phyloP scores from a whole-genome alignment of 2,329 filamentous ascomycete genomes.

The Metarhizium album region DNA sequence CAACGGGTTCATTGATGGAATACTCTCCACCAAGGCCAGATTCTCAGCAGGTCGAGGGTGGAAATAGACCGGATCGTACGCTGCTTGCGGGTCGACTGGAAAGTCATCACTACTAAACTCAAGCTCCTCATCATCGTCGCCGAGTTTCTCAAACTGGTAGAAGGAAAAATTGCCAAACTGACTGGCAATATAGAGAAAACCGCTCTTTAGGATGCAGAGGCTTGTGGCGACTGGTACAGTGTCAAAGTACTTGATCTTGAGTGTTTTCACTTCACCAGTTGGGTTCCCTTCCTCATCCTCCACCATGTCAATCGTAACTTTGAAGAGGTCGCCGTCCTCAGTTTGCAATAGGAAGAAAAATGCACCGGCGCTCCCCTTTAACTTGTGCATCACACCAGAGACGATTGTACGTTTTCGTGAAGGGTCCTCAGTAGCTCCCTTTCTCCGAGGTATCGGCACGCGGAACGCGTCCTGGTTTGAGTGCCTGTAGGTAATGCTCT shows the following conservation, averaged over 20 bases:
- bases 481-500: constrained; percentile 94
- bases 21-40: constrained; percentile 70
- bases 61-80: constrained; percentile 76
- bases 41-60: constrained; percentile 71
- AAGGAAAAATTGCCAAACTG: constrained; percentile 91
- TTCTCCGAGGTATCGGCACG: constrained; percentile 77
- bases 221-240: constrained; percentile 82
- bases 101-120: constrained; percentile 80
- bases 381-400: constrained; percentile 92
- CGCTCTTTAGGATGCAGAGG: constrained; percentile 88
- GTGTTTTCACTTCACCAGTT: constrained; percentile 67
- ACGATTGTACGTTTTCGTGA: constrained; percentile 80
- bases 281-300: constrained; percentile 68
- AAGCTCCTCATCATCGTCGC: constrained; percentile 84
- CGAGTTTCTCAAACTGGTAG: constrained; percentile 95
- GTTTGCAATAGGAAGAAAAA: constrained; percentile 97
- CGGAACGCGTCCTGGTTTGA: constrained; percentile 86
- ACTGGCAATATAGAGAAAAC: constrained; percentile 85
- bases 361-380: constrained; percentile 68
- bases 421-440: constrained; percentile 83
- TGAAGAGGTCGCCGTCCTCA: constrained; percentile 97
- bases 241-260: constrained; percentile 97
- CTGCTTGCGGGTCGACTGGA: constrained; percentile 59
- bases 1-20: constrained; percentile 82
- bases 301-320: constrained; percentile 84